Evolutionary conservation across 2,329 filamentous ascomycete species (phyloP).

Genomic region (Colletotrichum karsti): DNA sequence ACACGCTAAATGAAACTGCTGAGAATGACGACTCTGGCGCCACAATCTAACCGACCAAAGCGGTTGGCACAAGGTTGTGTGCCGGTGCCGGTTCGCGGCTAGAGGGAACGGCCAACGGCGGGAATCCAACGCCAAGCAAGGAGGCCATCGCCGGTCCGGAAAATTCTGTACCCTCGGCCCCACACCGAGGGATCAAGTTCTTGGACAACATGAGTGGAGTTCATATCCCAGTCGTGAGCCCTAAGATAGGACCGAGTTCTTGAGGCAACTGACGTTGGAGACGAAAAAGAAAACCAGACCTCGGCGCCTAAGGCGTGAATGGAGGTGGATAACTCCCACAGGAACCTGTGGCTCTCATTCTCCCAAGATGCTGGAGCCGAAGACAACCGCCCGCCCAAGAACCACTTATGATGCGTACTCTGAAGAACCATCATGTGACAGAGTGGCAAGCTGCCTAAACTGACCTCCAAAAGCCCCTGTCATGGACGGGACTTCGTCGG

Average conservation of each 20-base stretch:
- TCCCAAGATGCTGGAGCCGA: neutral
- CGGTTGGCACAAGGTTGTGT: neutral
- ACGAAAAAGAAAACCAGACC: neutral
- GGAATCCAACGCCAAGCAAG: slow-evolving; percentile 6
- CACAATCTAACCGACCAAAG: neutral
- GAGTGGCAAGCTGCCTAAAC: slow-evolving; percentile 14
- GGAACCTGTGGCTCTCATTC: neutral
- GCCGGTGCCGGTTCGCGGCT: neutral
- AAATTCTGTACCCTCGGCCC: slow-evolving; percentile 26
- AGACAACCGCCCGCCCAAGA: neutral
- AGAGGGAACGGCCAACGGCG: neutral
- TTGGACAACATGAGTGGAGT: slow-evolving; percentile 1
- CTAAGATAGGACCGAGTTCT: neutral
- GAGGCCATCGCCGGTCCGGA: slow-evolving; percentile 8
- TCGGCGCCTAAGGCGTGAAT: neutral
- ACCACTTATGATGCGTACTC: slow-evolving; percentile 1
- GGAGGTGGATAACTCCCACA: neutral
- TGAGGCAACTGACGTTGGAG: slow-evolving; percentile 14
- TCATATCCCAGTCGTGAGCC: neutral
- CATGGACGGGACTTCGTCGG: neutral
- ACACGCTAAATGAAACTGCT: neutral
- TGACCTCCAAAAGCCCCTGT: neutral
- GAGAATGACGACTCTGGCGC: neutral
- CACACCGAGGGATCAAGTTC: slow-evolving; percentile 21
- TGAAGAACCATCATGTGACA: slow-evolving; percentile 20